Evolutionary conservation across 805 yeast genomes (phyloP).

Genomic region (Zygosaccharomyces rouxii): DNA sequence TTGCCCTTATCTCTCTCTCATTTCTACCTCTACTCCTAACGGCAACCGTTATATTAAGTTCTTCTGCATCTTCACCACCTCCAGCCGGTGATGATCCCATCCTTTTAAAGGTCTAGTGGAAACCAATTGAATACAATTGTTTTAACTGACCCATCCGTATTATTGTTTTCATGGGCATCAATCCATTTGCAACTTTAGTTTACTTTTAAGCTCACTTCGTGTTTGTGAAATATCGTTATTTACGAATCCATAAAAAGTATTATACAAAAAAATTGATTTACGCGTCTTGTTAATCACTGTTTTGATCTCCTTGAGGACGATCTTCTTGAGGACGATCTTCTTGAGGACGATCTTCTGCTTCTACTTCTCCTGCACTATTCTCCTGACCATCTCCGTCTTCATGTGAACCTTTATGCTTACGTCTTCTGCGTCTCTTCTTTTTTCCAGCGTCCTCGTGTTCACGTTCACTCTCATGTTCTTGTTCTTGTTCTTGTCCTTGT

Average conservation of each 20-base stretch:
- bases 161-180: constrained; percentile 2
- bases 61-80: constrained; percentile 26
- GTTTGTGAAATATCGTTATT: constrained; percentile 6
- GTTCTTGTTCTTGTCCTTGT: constrained; percentile 1
- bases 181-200: neutral
- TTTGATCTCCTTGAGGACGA: neutral
- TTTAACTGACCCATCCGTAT: neutral
- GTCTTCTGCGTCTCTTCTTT: constrained; percentile 24
- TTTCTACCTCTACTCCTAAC: constrained; percentile 63
- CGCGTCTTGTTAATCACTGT: neutral
- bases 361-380: neutral
- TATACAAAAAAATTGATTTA: constrained; percentile 2
- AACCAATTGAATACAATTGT: neutral
- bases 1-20: constrained; percentile 51
- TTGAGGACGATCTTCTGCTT: neutral
- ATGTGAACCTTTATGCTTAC: constrained; percentile 15
- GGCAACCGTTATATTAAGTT: constrained; percentile 54
- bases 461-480: neutral
- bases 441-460: constrained; percentile 2
- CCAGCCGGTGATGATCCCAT: constrained; percentile 12
- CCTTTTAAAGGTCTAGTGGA: neutral
- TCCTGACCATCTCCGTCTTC: constrained; percentile 3
- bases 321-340: neutral
- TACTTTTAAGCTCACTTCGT: constrained; percentile 1
- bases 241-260: constrained; percentile 2